Percentiles rank a stretch among this genome's conserved stretches.
These are phyloP conservation scores for Alternaria alternata DNA, from an alignment of 2,329 filamentous ascomycete genomes.

Conservation along the genomic window DNA sequence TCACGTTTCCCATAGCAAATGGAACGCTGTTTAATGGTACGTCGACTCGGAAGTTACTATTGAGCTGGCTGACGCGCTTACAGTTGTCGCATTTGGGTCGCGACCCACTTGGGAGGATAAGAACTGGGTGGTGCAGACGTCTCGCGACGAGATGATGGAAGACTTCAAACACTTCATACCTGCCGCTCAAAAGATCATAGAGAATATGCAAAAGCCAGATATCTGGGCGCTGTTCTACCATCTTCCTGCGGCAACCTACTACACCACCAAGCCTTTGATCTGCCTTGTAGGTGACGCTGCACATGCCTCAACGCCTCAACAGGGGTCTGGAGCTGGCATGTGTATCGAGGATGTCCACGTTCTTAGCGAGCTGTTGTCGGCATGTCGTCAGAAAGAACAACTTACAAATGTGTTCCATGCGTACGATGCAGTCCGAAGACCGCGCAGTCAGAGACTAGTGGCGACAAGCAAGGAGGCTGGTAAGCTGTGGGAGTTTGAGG, in stretches of 20 bases:
- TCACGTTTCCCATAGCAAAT: slow-evolving; percentile 8
- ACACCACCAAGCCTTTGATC: slow-evolving; percentile 41
- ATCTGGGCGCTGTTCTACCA: slow-evolving; percentile 61
- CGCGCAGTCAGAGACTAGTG: slow-evolving; percentile 52
- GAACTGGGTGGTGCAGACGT: slow-evolving; percentile 40
- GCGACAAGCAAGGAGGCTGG: slow-evolving; percentile 51
- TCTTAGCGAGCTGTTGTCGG: slow-evolving; percentile 51
- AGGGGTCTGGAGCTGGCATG: slow-evolving; percentile 36
- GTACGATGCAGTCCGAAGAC: slow-evolving; percentile 51
- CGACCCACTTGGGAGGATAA: slow-evolving; percentile 27
- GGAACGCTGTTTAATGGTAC: slow-evolving; percentile 2
- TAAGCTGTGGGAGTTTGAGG: slow-evolving; percentile 52
- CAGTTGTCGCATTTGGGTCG: slow-evolving; percentile 41
- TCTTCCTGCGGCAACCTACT: slow-evolving; percentile 53
- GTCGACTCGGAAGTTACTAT: no score
- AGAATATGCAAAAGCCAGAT: slow-evolving; percentile 56
- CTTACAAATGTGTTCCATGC: slow-evolving; percentile 48
- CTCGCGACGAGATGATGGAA: slow-evolving; percentile 35
- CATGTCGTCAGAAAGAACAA: slow-evolving; percentile 15
- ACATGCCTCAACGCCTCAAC: slow-evolving; percentile 10
- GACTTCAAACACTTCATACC: slow-evolving; percentile 38
- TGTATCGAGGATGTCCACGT: slow-evolving; percentile 64
- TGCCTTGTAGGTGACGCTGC: slow-evolving; percentile 60
- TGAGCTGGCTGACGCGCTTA: background rate
- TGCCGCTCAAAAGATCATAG: slow-evolving; percentile 28